These are phyloP conservation scores for Zarea fungicola DNA, from an alignment of 2,329 filamentous ascomycete species.

Conservation along the genomic window DNA sequence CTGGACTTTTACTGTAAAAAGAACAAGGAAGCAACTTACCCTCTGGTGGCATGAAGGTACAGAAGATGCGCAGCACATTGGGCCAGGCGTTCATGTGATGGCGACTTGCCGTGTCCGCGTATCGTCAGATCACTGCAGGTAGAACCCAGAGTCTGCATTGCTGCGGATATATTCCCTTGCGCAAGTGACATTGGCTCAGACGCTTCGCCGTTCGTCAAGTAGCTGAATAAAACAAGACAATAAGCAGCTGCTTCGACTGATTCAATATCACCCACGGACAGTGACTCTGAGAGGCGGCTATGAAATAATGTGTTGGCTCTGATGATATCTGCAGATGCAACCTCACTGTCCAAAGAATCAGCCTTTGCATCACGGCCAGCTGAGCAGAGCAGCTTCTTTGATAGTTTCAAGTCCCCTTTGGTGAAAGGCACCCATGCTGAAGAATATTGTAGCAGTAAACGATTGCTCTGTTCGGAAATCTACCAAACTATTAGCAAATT, in stretches of 20 bases:
- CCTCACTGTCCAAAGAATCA: not conserved
- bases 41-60: conserved; percentile 57
- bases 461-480: not conserved
- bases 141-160: conserved; percentile 35
- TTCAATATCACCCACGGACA: conserved; percentile 44
- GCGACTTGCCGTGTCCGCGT: conserved; percentile 27
- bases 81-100: conserved; percentile 57
- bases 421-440: conserved; percentile 66
- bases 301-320: conserved; percentile 41
- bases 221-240: conserved; percentile 60
- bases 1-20: not conserved
- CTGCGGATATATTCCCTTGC: conserved; percentile 54
- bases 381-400: conserved; percentile 29
- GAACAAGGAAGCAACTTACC: conserved; percentile 32
- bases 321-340: conserved; percentile 3
- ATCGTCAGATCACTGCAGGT: conserved; percentile 40
- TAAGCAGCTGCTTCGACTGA: conserved; percentile 54
- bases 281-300: conserved; percentile 48
- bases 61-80: conserved; percentile 65
- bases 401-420: not conserved
- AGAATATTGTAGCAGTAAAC: conserved; percentile 23
- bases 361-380: conserved; percentile 18
- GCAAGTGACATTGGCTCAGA: conserved; percentile 38
- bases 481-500: not conserved
- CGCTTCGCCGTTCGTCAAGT: conserved; percentile 46